Evolutionary conservation across 768 basidiomycete genomes (phyloP).

Genomic region (Coprinopsis sp.): DNA sequence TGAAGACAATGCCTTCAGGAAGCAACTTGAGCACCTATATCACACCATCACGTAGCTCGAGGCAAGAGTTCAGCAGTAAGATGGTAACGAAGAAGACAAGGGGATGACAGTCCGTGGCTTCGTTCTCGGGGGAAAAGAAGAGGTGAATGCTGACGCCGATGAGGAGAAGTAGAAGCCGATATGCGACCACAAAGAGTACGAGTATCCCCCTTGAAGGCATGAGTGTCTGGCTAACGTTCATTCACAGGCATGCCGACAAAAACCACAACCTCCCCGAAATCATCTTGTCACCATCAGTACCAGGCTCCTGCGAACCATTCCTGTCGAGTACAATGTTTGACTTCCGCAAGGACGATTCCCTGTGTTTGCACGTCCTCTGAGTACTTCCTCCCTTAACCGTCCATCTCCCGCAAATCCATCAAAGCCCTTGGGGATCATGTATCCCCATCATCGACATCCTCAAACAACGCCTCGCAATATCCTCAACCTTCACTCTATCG

Average conservation of each 20-base stretch:
- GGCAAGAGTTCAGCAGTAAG: conserved; percentile 61
- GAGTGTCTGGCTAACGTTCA: conserved; percentile 5
- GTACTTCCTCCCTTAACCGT: too few relatives aligned
- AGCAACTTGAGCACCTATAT: conserved; percentile 78
- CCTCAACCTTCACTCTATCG: too few relatives aligned
- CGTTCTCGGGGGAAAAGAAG: conserved; percentile 38
- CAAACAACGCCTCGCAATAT: too few relatives aligned
- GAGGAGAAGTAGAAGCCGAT: conserved; percentile 76
- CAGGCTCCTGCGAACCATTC: too few relatives aligned
- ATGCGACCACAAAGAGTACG: conserved; percentile 80
- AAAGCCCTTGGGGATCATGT: too few relatives aligned
- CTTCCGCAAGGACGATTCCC: too few relatives aligned
- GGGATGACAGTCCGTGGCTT: conserved; percentile 35
- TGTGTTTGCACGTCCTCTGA: too few relatives aligned
- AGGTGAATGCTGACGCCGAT: conserved; percentile 54
- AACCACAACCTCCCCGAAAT: conserved; percentile 86
- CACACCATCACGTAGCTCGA: conserved; percentile 79
- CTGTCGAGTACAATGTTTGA: too few relatives aligned
- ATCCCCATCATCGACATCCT: too few relatives aligned
- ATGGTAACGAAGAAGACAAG: conserved; percentile 52
- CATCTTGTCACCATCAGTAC: conserved; percentile 81
- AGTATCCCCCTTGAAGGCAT: conserved; percentile 13
- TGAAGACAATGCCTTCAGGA: too few relatives aligned
- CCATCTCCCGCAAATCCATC: too few relatives aligned
- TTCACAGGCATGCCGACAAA: conserved; percentile 73